Percentiles rank a stretch among this genome's conserved stretches.
Evolutionary conservation across 129 eudicot species (phyloP).

Genomic region (Daucus carota): DNA sequence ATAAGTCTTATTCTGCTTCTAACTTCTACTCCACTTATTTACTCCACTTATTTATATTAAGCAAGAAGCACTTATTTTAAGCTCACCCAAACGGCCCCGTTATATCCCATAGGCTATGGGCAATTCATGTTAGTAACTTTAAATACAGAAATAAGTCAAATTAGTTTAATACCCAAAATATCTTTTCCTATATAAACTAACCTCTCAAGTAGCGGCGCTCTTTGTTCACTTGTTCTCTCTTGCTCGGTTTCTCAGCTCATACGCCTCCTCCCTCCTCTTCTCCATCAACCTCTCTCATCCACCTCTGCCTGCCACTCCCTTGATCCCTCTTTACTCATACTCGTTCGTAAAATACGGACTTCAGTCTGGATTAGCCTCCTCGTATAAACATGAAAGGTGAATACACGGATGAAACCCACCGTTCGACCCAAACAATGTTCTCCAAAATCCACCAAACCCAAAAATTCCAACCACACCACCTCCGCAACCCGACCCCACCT

Average conservation of each 20-base stretch:
- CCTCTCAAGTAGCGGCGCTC: neutral
- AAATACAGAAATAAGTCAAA: too few species aligned
- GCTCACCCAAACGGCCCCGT: too few species aligned
- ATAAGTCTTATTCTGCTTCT: too few species aligned
- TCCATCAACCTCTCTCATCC: neutral
- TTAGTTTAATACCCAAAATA: too few species aligned
- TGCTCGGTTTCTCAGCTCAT: neutral
- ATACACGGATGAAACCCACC: conserved; percentile 26
- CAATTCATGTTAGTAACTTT: too few species aligned
- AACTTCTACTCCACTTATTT: too few species aligned
- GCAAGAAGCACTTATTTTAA: too few species aligned
- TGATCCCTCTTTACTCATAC: too few species aligned
- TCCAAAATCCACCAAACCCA: conserved; percentile 41
- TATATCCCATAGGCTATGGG: too few species aligned
- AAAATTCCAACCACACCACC: conserved; percentile 24
- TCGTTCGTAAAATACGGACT: neutral
- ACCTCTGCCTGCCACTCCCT: too few species aligned
- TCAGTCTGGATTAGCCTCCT: neutral
- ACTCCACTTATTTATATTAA: too few species aligned
- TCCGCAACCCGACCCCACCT: neutral
- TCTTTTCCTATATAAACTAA: neutral
- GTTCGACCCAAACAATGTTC: conserved; percentile 28
- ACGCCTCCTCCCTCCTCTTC: neutral
- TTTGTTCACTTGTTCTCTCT: neutral
- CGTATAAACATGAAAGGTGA: conserved; percentile 43